Evolutionary conservation across 2,329 filamentous ascomycete genomes (phyloP), one percentile per base, ranked within the genome.

Genomic region (Didymosphaeria variabile): DNA sequence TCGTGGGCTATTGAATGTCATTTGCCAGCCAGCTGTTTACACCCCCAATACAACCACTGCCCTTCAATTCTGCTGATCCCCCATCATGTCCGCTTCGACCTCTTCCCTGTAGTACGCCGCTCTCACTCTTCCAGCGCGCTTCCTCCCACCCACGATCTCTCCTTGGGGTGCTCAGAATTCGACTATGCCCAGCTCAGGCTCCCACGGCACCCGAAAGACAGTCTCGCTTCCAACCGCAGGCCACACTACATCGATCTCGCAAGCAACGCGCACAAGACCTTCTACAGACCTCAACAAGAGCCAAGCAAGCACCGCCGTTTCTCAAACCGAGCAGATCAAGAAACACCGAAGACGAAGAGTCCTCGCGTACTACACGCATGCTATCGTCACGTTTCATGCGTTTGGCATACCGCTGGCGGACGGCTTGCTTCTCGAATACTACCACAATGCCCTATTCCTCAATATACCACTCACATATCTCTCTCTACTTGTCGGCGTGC

Each of bases 351-450:
- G 26, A 44, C 46, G 36, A n/a, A 56, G 59, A 21, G 34, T 52
- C 10, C 44, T 38, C 21, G 58, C 68, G 5, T 64, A 67, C 51
- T 60, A 57, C 52, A 65, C 69, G 9, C 68, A 72, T 19, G 64
- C 67, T 32, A 60, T 75, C 1, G 40, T 74, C 29, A 63, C 68
- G 55, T 71, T 71, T 69, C 72, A 70, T 51, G 58, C 67, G 38
- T 61, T 65, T 47, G 71, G 73, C 17, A 61, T 71, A 2, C 67
- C 67, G 0, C 61, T 76, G n/a, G 72, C 69, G 19, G 69, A 62
- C 13, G 68, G 68, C 8, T 23, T 66, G 0, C 69, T 64, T 29
- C 61, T 74, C 8, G 66, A 74, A 45, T 68, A 68, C 61, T 63
- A 67, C 58, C 72, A 65, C 61, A 72, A 61, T 29, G 66, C 53